Percentiles rank a stretch among this genome's conserved stretches.
phyloP scores from a whole-genome alignment of 192 early-diverging fungal genomes.

The Coemansia sp. region DNA sequence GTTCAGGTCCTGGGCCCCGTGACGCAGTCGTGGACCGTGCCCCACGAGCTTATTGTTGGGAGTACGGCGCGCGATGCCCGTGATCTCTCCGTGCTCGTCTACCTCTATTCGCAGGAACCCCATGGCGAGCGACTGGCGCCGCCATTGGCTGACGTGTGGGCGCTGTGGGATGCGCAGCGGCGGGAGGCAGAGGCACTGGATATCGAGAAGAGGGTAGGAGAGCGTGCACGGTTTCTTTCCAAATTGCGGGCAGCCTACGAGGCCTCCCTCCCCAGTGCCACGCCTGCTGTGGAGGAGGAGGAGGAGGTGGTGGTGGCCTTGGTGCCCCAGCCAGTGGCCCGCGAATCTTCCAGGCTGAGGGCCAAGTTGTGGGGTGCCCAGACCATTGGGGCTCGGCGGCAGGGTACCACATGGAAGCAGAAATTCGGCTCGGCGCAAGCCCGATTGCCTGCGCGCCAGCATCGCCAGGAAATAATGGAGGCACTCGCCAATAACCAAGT shows the following conservation, averaged over 20 bases:
- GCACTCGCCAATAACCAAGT: slow-evolving; percentile 14
- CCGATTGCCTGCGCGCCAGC: slow-evolving; percentile 20
- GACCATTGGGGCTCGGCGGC: slow-evolving; percentile 1
- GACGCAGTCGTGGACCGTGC: slow-evolving; percentile 17
- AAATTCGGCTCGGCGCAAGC: slow-evolving; percentile 6
- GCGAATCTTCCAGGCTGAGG: neutral
- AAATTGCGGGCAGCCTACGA: slow-evolving; percentile 11
- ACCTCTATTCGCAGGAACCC: slow-evolving; percentile 11
- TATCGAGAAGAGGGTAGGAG: neutral
- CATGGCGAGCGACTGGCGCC: slow-evolving; percentile 8
- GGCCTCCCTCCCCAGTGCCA: neutral
- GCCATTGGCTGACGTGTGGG: slow-evolving; percentile 15
- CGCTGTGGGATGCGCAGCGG: slow-evolving; percentile 9
- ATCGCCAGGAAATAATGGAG: neutral
- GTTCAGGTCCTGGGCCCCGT: neutral
- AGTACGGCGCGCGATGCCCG: slow-evolving; percentile 11
- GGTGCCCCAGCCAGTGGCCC: neutral
- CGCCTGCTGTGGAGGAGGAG: neutral
- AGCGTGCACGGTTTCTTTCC: slow-evolving; percentile 12
- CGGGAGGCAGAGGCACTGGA: neutral
- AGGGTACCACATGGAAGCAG: neutral
- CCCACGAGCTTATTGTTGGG: neutral
- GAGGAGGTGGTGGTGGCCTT: too few relatives aligned
- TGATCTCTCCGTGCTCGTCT: slow-evolving; percentile 12
- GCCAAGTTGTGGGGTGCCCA: neutral